Evolutionary conservation across 1,284 basidiomycete genomes (phyloP), one percentile per base, ranked within the genome.

Genomic region (Ustilago sp.): DNA sequence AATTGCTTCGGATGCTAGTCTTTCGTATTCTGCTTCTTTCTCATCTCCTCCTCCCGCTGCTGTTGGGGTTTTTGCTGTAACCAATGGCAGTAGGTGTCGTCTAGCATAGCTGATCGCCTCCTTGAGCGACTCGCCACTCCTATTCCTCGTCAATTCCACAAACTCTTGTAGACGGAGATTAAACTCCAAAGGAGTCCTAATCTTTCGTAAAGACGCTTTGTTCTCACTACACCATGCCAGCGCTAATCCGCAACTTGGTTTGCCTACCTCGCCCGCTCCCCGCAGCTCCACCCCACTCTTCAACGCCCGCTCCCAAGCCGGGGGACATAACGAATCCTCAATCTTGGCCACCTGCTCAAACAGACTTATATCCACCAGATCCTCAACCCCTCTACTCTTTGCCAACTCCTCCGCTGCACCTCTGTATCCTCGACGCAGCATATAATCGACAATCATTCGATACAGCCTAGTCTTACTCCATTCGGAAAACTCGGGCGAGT

Each of bases 211-310:
- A 8, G 93, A 92, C 35, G 91, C 90, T 86, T 96, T 93, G 87
- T 99, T 98, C 89, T 99, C 97, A 68, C 91, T 94, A 81, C 95
- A 98, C 96, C 96, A 99, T 15, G 91, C 90, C 50, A 99, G 88
- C 6, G 95, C 96, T 86, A 95, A 93, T 1, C 91, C 88, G 79
- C 94, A 94, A 81, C 92, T 93, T 77, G 93, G 91, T 56, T 88
- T 65, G 2, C 12, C 45, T 3, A 11, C 47, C 39, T 47, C 48
- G 3, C 23, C 23, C 23, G 23, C 2, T 39, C 31, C 0, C 32
- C 15, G 4, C 76, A 76, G 23, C 15, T 45, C n/a, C 19, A 19
- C 1, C n/a, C 43, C 43, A 4, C n/a, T 11, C n/a, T 45, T 45
- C n/a, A 45, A 15, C 17, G 43, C n/a, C n/a, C 43, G n/a, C 43